Conservation (phyloP, 179 eudicot genomes). For the Carnegiea gigantea region DNA sequence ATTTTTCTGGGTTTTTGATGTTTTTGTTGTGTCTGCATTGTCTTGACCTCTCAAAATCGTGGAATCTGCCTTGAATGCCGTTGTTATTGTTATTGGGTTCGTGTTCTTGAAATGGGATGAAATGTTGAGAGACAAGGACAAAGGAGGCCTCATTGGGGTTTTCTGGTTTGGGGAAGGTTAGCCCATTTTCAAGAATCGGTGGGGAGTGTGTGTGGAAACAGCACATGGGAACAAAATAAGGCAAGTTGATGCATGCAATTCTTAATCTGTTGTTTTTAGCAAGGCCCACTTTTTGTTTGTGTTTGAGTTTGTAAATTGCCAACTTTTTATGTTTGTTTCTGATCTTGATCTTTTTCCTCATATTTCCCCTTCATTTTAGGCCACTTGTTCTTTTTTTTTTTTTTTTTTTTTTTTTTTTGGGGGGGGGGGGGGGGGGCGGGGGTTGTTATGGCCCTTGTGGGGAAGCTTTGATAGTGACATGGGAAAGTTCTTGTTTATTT, state of each 20-base stretch:
- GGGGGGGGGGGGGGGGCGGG: not conserved
- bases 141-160: constrained; percentile 17
- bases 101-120: not conserved
- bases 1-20: constrained; percentile 6
- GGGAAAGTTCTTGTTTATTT: constrained; percentile 13
- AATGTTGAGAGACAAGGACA: constrained; percentile 19
- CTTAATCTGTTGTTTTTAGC: constrained; percentile 2
- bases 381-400: constrained; percentile 19
- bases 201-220: too few relatives aligned
- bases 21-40: not conserved
- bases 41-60: not conserved
- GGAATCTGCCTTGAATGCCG: not conserved
- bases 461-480: constrained; percentile 24
- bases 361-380: constrained; percentile 19
- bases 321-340: constrained; percentile 27
- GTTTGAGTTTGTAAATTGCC: constrained; percentile 19
- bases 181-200: constrained; percentile 7
- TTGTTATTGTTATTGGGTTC: not conserved
- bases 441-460: not conserved
- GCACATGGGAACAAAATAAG: not conserved
- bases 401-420: not conserved
- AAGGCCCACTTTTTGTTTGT: constrained; percentile 33
- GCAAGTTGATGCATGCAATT: constrained; percentile 12
- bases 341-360: constrained; percentile 20
- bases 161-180: constrained; percentile 24